phyloP scores from a whole-genome alignment of 331 rosid species.

The Quercus tomentella region DNA sequence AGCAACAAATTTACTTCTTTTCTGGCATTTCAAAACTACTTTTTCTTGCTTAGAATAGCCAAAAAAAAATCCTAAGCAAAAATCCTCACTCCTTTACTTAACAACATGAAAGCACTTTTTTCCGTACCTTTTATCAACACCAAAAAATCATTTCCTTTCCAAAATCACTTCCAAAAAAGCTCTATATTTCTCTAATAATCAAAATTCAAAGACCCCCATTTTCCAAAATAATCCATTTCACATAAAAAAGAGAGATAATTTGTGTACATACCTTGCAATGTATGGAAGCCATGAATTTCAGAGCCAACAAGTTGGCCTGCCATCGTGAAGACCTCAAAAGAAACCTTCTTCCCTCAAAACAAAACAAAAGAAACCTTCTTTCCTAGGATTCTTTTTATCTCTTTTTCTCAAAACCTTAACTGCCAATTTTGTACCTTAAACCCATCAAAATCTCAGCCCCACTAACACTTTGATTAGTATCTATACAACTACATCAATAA shows the following conservation, averaged over 20 bases:
- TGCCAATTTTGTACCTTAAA: constrained; percentile 10
- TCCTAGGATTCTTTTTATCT: background rate
- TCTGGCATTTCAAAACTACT: background rate
- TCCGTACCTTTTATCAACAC: background rate
- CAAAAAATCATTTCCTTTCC: background rate
- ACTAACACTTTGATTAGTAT: no score
- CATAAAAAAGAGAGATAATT: background rate
- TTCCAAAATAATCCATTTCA: no score
- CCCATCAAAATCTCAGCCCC: background rate
- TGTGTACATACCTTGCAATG: constrained; percentile 58
- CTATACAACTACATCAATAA: no score
- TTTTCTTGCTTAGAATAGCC: background rate
- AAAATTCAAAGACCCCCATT: no score
- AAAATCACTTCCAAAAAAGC: no score
- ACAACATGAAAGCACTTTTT: background rate
- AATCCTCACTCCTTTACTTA: background rate
- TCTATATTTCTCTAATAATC: no score
- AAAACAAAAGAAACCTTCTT: background rate
- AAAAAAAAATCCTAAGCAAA: background rate
- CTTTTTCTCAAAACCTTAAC: constrained; percentile 5
- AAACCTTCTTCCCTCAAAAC: background rate
- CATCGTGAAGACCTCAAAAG: constrained; percentile 40
- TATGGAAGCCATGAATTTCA: constrained; percentile 91
- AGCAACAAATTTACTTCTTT: background rate
- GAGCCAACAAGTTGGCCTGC: constrained; percentile 51